phyloP scores from a whole-genome alignment of 306 rosid genomes.

The Comarum palustre region DNA sequence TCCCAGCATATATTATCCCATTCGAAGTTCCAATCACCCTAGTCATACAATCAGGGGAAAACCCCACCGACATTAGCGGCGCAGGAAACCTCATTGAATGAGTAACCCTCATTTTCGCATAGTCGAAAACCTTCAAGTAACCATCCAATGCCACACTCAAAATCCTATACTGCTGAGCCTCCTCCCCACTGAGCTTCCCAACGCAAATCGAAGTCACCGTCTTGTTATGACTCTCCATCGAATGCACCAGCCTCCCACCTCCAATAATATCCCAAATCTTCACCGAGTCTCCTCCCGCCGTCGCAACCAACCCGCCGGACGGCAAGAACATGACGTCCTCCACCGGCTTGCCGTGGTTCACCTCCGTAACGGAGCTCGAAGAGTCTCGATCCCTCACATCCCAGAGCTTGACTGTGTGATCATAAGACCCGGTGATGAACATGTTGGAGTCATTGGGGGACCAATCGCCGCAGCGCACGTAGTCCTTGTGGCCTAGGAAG shows the following conservation, averaged over 20 bases:
- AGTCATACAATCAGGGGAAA: constrained; percentile 54
- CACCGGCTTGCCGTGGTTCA: constrained; percentile 43
- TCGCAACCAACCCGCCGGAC: constrained; percentile 65
- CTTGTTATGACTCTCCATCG: constrained; percentile 92
- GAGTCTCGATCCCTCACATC: constrained; percentile 31
- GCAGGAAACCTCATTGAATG: constrained; percentile 92
- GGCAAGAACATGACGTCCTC: constrained; percentile 80
- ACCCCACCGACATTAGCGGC: constrained; percentile 65
- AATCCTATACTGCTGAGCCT: constrained; percentile 56
- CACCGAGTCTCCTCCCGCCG: constrained; percentile 79
- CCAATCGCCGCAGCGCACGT: constrained; percentile 82
- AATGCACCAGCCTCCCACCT: constrained; percentile 68
- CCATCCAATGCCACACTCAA: constrained; percentile 91
- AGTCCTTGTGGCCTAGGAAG: constrained; percentile 67
- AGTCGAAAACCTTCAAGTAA: constrained; percentile 88
- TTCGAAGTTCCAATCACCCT: constrained; percentile 80
- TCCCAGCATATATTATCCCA: constrained; percentile 70
- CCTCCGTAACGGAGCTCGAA: constrained; percentile 41
- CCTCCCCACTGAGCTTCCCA: constrained; percentile 49
- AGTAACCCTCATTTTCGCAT: constrained; percentile 61
- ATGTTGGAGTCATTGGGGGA: constrained; percentile 57
- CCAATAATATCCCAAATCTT: constrained; percentile 87
- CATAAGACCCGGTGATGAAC: constrained; percentile 80
- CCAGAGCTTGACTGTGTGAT: constrained; percentile 52
- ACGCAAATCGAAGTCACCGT: constrained; percentile 76